Evolutionary conservation across 2,329 filamentous ascomycete genomes (phyloP), one percentile per base, ranked within the genome.

Genomic region (Stachybotrys chlorohalonatus): DNA sequence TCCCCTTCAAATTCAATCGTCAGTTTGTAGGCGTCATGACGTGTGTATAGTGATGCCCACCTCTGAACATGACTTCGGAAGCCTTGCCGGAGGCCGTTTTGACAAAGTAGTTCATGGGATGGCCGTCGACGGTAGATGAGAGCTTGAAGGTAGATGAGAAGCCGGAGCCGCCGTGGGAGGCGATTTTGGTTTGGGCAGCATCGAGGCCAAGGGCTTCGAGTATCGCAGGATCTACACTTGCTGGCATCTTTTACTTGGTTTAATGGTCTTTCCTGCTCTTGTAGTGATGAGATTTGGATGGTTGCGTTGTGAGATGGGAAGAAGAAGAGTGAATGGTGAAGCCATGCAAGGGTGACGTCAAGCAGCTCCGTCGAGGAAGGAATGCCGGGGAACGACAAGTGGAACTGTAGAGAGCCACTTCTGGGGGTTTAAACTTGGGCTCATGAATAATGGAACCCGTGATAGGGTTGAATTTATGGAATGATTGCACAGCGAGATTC

Each of bases 21-120:
- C 48, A 42, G 15, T 53, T 31, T 3, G 17, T 46, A 36, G 16
- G 48, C 30, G 24, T 24, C 24, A 24, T 24, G 7, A 47, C 61
- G 59, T 70, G 68, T 31, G 30, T 42, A 15, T 49, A 45, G 36
- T 50, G 15, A 36, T 39, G 54, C 64, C 58, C 55, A 84, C 84
- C 87, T 69, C 75, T 72, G 64, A 92, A 91, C 87, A 92, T 92
- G 42, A 77, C 59, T 50, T 81, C 78, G 0, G 86, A 80, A 16
- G 80, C 78, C 3, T 72, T 65, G 0, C 85, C 86, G 5, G 68
- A 70, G 0, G 84, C 85, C 0, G 79, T 89, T 70, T 93, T 92
- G 69, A 92, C 80, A 66, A 92, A 93, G 63, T 80, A 91, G 17
- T 75, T 71, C 59, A 73, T 75, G 1, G 76, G 71, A 48, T 72